Evolutionary conservation across 139 green algal genomes (phyloP), one percentile per base, ranked within the genome.

Genomic region (Microglena sp.): DNA sequence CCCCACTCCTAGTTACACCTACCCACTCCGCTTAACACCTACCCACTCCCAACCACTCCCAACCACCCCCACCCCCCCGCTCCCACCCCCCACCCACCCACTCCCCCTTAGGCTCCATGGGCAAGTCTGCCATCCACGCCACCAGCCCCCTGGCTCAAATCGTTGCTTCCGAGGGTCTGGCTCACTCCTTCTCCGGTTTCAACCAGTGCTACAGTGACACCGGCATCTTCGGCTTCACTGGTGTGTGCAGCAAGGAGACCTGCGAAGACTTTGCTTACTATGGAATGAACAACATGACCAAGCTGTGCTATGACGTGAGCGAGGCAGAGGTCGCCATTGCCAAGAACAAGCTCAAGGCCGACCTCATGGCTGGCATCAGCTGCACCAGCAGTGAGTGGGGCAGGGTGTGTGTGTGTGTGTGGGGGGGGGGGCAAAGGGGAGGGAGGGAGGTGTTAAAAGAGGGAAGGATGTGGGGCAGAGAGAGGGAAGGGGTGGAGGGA

Each of bases 151-250:
- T 99, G 40, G 87, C 87, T 1, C 87, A 96, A 78, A 76, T 70
- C 6, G 69, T 98, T 26, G 85, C 93, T 3, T 56, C 75, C 29
- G 95, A 97, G 74, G 69, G 72, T n/a, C 74, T 98, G 67, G 84
- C 79, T 2, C 80, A 96, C 60, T 84, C 76, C 36, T 94, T 86
- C 82, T 97, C 93, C 82, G 85, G 90, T 27, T 97, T 96, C 83
- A 96, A 96, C 87, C 95, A 86, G 55, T 90, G 87, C 79, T 99
- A 99, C 81, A 84, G 90, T 35, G 94, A 99, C 83, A 89, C 90
- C 2, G 94, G 93, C 22, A 80, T 99, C 44, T 99, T 98, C 73
- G 93, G 93, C 56, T 82, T 99, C 55, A 93, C 93, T 64, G 89
- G 85, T 15, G 77, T 86, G n/a, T 79, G 50, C 50, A 88, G 58